Conservation (phyloP, 2,329 filamentous ascomycete genomes). For the Botrytis hyacinthi region DNA sequence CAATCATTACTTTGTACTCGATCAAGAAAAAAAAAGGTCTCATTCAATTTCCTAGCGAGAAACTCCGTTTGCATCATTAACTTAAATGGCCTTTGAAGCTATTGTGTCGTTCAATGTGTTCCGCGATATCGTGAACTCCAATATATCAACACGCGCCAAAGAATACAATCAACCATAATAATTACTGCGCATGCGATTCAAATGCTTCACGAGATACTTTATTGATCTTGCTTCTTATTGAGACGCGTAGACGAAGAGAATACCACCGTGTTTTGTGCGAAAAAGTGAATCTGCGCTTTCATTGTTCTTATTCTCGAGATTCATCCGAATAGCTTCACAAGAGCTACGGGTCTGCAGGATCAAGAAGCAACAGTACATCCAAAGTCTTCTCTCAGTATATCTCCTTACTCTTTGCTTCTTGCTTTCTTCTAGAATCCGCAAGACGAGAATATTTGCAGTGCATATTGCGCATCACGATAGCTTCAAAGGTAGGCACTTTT, state of each 20-base stretch:
- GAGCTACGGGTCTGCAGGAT: neutral
- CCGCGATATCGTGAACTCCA: conserved; percentile 19
- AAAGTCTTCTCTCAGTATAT: neutral
- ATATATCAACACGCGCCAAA: conserved; percentile 17
- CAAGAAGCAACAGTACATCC: neutral
- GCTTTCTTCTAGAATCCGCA: neutral
- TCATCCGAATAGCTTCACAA: neutral
- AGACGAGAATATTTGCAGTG: neutral
- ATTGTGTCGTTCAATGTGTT: conserved; percentile 16
- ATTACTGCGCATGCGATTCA: conserved; percentile 5
- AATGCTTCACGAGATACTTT: neutral
- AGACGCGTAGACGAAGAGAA: conserved; percentile 15
- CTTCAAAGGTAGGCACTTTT: neutral
- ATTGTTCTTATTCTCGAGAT: conserved; percentile 6
- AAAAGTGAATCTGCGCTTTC: conserved; percentile 15
- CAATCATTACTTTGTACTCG: conserved; percentile 15
- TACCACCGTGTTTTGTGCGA: neutral
- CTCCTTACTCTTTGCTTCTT: neutral
- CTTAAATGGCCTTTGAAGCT: conserved; percentile 19
- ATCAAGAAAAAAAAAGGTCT: neutral
- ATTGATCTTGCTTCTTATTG: conserved; percentile 9
- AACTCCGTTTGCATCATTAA: conserved; percentile 19
- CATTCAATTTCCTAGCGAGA: conserved; percentile 11
- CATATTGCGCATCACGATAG: neutral
- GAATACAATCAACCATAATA: conserved; percentile 20